Percentiles rank a stretch among this genome's conserved stretches.
Conservation (phyloP, 2,329 filamentous ascomycete species). For the Aspergillus sp. region DNA sequence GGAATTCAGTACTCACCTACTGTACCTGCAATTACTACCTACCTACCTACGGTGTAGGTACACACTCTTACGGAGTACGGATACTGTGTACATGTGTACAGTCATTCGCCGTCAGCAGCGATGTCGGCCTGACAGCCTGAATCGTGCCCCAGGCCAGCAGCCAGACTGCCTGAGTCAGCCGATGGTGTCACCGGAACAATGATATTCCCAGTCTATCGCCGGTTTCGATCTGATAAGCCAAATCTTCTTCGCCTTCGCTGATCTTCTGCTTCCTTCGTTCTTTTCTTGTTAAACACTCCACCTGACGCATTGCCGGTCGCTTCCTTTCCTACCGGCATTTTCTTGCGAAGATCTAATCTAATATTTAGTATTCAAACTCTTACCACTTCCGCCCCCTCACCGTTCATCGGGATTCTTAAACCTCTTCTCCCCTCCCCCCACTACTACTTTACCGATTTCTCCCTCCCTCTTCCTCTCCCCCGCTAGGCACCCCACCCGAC, state of each 20-base stretch:
- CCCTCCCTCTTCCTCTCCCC: constrained; percentile 1
- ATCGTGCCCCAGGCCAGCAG: too few species aligned
- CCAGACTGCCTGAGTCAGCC: neutral
- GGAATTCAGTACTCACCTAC: too few species aligned
- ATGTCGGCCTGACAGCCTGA: neutral
- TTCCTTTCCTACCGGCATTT: neutral
- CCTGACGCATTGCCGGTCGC: neutral
- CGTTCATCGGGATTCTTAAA: neutral
- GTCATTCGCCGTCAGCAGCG: neutral
- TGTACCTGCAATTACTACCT: too few species aligned
- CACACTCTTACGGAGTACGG: too few species aligned
- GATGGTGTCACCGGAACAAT: constrained; percentile 2
- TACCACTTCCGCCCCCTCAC: neutral
- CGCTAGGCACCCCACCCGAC: constrained; percentile 1
- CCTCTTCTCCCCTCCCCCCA: neutral
- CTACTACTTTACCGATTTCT: neutral
- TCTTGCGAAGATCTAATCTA: constrained; percentile 7
- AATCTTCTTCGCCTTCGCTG: neutral
- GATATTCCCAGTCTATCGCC: neutral
- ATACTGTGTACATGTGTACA: neutral
- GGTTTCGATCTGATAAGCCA: neutral
- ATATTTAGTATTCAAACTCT: neutral
- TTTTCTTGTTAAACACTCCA: neutral
- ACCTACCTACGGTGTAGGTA: too few species aligned
- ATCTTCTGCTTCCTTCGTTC: neutral